Evolutionary conservation across 2,329 filamentous ascomycete genomes (phyloP), one percentile per base, ranked within the genome.

Genomic region (Diaporthe ampelina): DNA sequence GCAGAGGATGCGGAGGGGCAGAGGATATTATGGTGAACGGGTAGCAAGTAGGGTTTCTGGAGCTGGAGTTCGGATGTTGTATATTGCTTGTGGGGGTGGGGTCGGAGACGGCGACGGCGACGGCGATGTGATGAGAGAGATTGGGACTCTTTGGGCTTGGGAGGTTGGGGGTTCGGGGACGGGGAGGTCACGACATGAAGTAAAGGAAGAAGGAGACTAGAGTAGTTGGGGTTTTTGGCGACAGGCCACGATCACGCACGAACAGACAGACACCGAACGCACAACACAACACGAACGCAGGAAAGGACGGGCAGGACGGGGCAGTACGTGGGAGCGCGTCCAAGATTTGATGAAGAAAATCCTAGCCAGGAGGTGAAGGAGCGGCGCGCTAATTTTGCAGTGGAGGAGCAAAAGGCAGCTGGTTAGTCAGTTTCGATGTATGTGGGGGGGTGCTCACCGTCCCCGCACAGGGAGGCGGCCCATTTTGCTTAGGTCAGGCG

Each of bases 291-390:
- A 9, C 9, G 21, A 40, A 24, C 32, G n/a, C 56, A 43, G 37
- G 35, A 43, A 43, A 37, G n/a, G n/a, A 43, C 37, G 40, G 40
- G 17, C 15, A 43, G 40, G 40, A 43, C 58, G n/a, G 19, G 26
- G 26, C 19, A 50, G 26, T 45, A 67, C 63, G 63, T 48, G 45
- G 48, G 21, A 54, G 63, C 45, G 63, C 48, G 63, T 40, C 48
- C 48, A 68, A 68, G 63, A 68, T 68, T 54, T 68, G 63, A 54
- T 21, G 45, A 68, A 68, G 63, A 68, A 68, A 68, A 68, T 40
- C 63, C 26, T 54, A 35, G 32, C 48, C 11, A 68, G 61, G 61
- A 65, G 63, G 63, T 52, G 63, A 67, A 37, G 69, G 45, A 72
- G 57, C 69, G 45, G 57, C 45, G 45, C 69, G 61, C 57, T 61